These are phyloP conservation scores for Penicillium riverlandense DNA, from an alignment of 495 filamentous ascomycete genomes.

Conservation along the genomic window DNA sequence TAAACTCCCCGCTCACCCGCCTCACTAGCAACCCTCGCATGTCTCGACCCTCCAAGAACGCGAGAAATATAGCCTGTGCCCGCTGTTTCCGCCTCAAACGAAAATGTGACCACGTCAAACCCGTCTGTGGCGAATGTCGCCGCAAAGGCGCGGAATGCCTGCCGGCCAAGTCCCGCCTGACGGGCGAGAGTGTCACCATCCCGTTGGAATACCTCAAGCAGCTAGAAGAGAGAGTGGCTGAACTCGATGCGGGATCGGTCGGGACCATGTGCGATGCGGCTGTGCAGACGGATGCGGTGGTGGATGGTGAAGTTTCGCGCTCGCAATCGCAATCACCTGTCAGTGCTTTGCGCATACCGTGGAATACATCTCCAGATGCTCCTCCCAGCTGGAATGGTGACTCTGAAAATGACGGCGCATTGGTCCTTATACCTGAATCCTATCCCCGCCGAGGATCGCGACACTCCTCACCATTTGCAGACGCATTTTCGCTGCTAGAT, in stretches of 20 bases:
- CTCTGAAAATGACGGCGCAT: slow-evolving; percentile 1
- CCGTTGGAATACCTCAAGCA: slow-evolving; percentile 24
- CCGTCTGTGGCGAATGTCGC: slow-evolving; percentile 24
- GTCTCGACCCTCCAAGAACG: slow-evolving; percentile 18
- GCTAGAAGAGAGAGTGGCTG: slow-evolving; percentile 18
- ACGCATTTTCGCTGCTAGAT: slow-evolving; percentile 2
- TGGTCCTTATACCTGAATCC: slow-evolving; percentile 1
- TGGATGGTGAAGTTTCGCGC: not conserved
- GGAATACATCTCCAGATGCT: too few species aligned
- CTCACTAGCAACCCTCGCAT: slow-evolving; percentile 1
- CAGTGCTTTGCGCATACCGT: too few species aligned
- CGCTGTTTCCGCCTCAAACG: slow-evolving; percentile 29
- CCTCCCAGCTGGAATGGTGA: not conserved
- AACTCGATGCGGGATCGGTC: slow-evolving; percentile 8
- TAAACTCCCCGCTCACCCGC: too few species aligned
- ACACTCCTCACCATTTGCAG: slow-evolving; percentile 2
- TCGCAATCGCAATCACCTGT: too few species aligned
- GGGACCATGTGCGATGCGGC: slow-evolving; percentile 14
- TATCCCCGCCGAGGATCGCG: not conserved
- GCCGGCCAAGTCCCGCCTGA: slow-evolving; percentile 18
- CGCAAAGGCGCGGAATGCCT: slow-evolving; percentile 27
- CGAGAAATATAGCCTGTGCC: slow-evolving; percentile 23
- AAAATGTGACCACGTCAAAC: slow-evolving; percentile 29
- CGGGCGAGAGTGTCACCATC: slow-evolving; percentile 24
- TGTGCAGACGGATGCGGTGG: slow-evolving; percentile 20